phyloP scores from a whole-genome alignment of 2,329 filamentous ascomycete species.

The Leptosphaerulina australis region DNA sequence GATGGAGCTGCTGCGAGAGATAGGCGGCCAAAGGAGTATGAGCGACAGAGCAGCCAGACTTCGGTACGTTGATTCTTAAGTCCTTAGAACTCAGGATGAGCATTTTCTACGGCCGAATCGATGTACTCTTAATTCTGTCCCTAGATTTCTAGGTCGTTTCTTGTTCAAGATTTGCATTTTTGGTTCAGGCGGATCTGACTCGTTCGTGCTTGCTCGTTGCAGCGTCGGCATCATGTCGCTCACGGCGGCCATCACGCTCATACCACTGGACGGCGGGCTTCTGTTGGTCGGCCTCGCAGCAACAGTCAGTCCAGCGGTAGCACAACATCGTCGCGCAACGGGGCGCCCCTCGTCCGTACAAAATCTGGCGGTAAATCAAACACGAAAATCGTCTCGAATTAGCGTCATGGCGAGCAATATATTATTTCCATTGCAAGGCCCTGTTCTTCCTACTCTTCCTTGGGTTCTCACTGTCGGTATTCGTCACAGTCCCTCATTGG shows the following conservation, averaged over 20 bases:
- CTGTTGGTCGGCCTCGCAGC: conserved; percentile 47
- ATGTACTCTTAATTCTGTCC: conserved; percentile 51
- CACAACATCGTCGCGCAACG: conserved; percentile 43
- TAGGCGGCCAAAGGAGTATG: conserved; percentile 49
- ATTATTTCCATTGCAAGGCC: conserved; percentile 13
- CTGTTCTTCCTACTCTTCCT: conserved; percentile 7
- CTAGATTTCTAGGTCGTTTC: conserved; percentile 45
- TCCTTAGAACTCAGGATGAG: conserved; percentile 49
- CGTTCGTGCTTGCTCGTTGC: conserved; percentile 46
- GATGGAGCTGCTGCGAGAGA: conserved; percentile 55
- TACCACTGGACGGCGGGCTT: conserved; percentile 40
- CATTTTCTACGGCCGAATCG: conserved; percentile 49
- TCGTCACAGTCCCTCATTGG: neutral
- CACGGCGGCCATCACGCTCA: conserved; percentile 44
- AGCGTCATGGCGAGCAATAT: conserved; percentile 21
- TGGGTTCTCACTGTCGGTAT: neutral
- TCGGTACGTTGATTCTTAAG: conserved; percentile 54
- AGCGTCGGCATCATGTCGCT: conserved; percentile 48
- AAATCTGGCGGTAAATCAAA: conserved; percentile 32
- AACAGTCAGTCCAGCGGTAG: conserved; percentile 49
- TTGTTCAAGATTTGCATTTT: conserved; percentile 45
- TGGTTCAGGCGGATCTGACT: conserved; percentile 49
- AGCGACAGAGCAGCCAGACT: conserved; percentile 48
- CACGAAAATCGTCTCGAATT: conserved; percentile 34
- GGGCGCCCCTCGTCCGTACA: conserved; percentile 34